Evolutionary conservation across 2,329 filamentous ascomycete species (phyloP).

Genomic region (Cladorrhinum sp.): DNA sequence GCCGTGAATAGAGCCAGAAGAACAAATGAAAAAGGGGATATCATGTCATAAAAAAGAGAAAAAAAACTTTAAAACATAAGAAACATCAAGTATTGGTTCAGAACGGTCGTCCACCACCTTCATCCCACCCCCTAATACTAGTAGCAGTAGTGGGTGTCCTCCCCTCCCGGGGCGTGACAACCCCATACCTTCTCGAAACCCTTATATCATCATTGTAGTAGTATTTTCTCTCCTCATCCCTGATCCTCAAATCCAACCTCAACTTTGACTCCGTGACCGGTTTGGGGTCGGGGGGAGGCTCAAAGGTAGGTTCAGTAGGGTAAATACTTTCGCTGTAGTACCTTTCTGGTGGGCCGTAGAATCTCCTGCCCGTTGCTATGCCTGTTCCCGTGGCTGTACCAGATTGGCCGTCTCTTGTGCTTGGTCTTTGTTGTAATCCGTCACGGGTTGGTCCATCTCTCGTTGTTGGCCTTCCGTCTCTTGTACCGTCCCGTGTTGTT

Average conservation of each 20-base stretch:
- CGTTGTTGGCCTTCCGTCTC: no score
- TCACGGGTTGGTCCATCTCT: neutral
- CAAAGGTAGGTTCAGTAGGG: conserved; percentile 4
- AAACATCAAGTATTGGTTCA: conserved; percentile 2
- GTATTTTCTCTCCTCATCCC: conserved; percentile 17
- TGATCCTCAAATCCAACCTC: neutral
- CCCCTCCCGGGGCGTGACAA: conserved; percentile 25
- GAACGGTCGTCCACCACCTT: conserved; percentile 26
- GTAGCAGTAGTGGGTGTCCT: conserved; percentile 22
- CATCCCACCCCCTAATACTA: conserved; percentile 18
- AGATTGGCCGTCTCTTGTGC: neutral
- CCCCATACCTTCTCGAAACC: conserved; percentile 28
- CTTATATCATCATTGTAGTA: conserved; percentile 29
- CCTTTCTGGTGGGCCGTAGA: conserved; percentile 20
- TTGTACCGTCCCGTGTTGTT: no score
- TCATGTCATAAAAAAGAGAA: neutral
- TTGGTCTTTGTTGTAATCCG: neutral
- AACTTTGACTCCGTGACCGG: conserved; percentile 10
- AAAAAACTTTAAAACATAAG: neutral
- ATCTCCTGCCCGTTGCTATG: conserved; percentile 9
- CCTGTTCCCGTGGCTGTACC: no score
- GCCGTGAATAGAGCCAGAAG: conserved; percentile 1
- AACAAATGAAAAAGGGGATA: neutral
- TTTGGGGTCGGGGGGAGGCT: conserved; percentile 12
- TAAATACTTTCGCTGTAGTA: conserved; percentile 31